Evolutionary conservation across 371 early-diverging fungal genomes (phyloP).

Genomic region (Enterospora canceri): DNA sequence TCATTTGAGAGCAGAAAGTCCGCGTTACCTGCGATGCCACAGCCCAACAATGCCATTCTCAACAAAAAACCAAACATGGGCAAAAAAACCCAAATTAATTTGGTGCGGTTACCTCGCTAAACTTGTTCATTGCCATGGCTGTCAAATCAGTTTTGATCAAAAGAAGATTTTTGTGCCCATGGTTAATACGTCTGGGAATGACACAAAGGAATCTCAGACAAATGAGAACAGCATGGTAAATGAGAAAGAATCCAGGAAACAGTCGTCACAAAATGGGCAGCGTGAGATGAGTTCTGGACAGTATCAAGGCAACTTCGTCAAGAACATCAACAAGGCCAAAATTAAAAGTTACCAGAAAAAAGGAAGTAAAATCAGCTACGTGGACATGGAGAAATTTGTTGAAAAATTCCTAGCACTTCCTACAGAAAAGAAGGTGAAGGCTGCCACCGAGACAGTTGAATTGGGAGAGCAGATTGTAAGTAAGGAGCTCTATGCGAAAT

Average conservation of each 20-base stretch:
- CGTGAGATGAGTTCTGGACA: too few relatives aligned
- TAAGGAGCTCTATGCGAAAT: not conserved
- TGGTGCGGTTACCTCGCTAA: not conserved
- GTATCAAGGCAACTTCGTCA: not conserved
- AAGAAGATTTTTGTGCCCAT: too few relatives aligned
- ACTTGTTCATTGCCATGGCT: not conserved
- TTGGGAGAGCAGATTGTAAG: not conserved
- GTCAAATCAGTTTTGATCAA: not conserved
- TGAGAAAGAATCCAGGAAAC: too few relatives aligned
- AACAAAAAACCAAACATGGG: not conserved
- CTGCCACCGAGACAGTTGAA: not conserved
- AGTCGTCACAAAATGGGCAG: too few relatives aligned
- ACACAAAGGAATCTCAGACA: too few relatives aligned
- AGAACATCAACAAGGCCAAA: not conserved
- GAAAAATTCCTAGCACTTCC: not conserved
- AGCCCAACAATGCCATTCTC: not conserved
- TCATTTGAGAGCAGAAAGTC: not conserved
- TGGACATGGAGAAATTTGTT: conserved; percentile 7
- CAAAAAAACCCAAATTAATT: not conserved
- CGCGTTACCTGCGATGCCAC: not conserved
- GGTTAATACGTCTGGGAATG: too few relatives aligned
- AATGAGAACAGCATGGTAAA: too few relatives aligned
- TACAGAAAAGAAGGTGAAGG: not conserved
- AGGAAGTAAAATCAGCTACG: not conserved
- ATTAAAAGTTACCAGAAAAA: not conserved